These are phyloP conservation scores for Aegilops umbellulata DNA, from an alignment of 176 grass and related monocot genomes.

Conservation along the genomic window DNA sequence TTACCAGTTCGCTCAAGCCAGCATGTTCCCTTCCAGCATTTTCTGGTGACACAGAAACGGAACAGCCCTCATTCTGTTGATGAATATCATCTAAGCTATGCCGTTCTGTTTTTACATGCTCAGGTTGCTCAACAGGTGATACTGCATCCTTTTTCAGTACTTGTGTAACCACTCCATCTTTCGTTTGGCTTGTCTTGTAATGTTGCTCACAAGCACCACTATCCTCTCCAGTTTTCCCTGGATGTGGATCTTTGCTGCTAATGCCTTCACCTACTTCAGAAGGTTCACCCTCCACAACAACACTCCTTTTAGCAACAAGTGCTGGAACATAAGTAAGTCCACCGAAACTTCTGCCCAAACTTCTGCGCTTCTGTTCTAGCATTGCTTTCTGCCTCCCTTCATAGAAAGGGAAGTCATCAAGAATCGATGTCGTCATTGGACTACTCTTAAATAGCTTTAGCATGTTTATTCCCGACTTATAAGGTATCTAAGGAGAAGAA, in stretches of 20 bases:
- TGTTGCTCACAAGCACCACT: slow-evolving; percentile 12
- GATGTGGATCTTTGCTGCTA: slow-evolving; percentile 27
- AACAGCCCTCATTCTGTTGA: not conserved
- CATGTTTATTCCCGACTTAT: slow-evolving; percentile 62
- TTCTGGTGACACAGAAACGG: not conserved
- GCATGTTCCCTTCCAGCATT: slow-evolving; percentile 27
- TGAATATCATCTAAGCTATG: slow-evolving; percentile 13
- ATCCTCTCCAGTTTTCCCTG: slow-evolving; percentile 8
- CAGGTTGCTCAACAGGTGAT: slow-evolving; percentile 20
- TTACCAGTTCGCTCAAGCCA: not conserved
- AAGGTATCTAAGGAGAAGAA: slow-evolving; percentile 51
- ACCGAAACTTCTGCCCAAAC: slow-evolving; percentile 37
- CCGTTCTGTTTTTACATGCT: slow-evolving; percentile 12
- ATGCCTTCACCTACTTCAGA: slow-evolving; percentile 20
- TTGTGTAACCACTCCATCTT: slow-evolving; percentile 11
- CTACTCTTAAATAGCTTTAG: slow-evolving; percentile 64
- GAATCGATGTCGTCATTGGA: slow-evolving; percentile 51
- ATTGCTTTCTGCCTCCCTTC: slow-evolving; percentile 65
- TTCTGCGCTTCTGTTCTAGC: slow-evolving; percentile 63
- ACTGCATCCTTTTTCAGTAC: not conserved
- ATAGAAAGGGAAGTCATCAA: slow-evolving; percentile 75
- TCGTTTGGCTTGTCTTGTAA: slow-evolving; percentile 21
- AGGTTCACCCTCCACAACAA: slow-evolving; percentile 12
- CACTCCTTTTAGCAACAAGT: slow-evolving; percentile 34
- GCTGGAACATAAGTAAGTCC: slow-evolving; percentile 41